phyloP scores from a whole-genome alignment of 495 filamentous ascomycete species.

The Xylaria telfairii region DNA sequence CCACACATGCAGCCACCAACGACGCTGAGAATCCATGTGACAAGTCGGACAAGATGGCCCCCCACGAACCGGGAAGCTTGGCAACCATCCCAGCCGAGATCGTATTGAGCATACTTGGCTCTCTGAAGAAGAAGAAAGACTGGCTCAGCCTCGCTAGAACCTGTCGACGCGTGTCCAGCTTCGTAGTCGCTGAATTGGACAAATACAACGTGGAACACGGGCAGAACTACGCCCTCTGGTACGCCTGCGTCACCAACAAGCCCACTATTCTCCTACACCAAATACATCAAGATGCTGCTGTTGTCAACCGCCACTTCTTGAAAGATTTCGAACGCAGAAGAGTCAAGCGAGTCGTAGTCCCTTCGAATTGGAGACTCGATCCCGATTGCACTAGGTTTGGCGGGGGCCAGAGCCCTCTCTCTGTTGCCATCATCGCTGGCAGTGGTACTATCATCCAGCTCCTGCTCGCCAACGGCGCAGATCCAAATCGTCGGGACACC shows the following conservation, averaged over 20 bases:
- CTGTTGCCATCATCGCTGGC: neutral
- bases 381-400: neutral
- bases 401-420: conserved; percentile 1
- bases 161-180: neutral
- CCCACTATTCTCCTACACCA: neutral
- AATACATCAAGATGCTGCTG: neutral
- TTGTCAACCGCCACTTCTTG: conserved; percentile 12
- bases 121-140: conserved; percentile 7
- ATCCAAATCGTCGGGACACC: neutral
- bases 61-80: neutral
- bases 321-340: neutral
- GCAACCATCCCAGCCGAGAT: conserved; percentile 7
- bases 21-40: neutral
- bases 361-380: neutral
- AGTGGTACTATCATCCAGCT: neutral
- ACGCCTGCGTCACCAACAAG: conserved; percentile 12
- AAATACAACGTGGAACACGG: neutral
- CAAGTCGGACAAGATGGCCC: neutral
- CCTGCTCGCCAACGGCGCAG: conserved; percentile 18
- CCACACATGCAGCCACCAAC: neutral
- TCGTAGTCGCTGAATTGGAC: conserved; percentile 8
- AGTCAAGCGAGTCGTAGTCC: neutral
- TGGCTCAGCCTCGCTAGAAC: conserved; percentile 6
- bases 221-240: conserved; percentile 12
- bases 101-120: neutral